phyloP scores from a whole-genome alignment of 1,284 basidiomycete species.

The Mycena sp. region DNA sequence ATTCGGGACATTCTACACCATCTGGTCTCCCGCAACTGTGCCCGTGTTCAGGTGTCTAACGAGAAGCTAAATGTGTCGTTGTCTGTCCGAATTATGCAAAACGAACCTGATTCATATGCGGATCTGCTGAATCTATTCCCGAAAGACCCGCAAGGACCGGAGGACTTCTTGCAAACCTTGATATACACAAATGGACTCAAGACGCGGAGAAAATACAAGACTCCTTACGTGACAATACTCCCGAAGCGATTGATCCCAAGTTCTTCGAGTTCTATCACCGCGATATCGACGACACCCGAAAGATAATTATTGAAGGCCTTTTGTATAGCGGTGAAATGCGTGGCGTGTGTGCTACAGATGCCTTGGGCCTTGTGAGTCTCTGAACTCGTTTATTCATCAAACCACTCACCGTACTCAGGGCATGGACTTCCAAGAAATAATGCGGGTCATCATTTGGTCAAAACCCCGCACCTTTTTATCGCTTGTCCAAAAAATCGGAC shows the following conservation, averaged over 20 bases:
- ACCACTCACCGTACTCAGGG: neutral
- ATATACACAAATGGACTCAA: slow-evolving; percentile 23
- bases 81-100: slow-evolving; percentile 25
- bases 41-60: slow-evolving; percentile 26
- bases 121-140: slow-evolving; percentile 27
- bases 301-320: slow-evolving; percentile 7
- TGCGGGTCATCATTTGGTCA: slow-evolving; percentile 17
- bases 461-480: slow-evolving; percentile 19
- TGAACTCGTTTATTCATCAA: no score
- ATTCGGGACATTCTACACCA: slow-evolving; percentile 18
- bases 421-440: slow-evolving; percentile 19
- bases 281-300: slow-evolving; percentile 1
- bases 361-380: neutral
- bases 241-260: neutral
- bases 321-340: neutral
- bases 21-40: slow-evolving; percentile 17
- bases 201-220: slow-evolving; percentile 28
- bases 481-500: slow-evolving; percentile 22
- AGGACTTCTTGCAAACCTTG: slow-evolving; percentile 28
- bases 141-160: neutral
- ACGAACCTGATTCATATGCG: slow-evolving; percentile 21
- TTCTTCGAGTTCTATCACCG: slow-evolving; percentile 30
- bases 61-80: slow-evolving; percentile 31
- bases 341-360: slow-evolving; percentile 5
- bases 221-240: slow-evolving; percentile 15